phyloP scores from a whole-genome alignment of 805 yeast species.

The Scheffersomyces amazonensis region DNA sequence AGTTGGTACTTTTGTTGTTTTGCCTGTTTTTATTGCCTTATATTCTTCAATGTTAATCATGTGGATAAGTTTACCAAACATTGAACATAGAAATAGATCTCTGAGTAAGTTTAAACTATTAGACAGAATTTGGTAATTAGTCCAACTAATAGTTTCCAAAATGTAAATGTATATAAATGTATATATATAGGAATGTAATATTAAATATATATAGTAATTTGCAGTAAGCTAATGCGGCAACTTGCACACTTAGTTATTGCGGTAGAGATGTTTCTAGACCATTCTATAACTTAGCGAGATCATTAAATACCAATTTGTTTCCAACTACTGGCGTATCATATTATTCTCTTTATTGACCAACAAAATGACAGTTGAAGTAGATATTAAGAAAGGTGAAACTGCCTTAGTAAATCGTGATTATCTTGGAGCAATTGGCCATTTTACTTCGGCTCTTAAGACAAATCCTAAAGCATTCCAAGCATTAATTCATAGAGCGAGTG shows the following conservation, averaged over 20 bases:
- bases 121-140: slow-evolving; percentile 15
- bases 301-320: too few species aligned
- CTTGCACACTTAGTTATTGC: too few species aligned
- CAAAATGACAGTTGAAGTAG: background rate
- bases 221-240: too few species aligned
- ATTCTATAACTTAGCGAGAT: too few species aligned
- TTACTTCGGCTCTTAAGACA: slow-evolving; percentile 38
- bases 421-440: slow-evolving; percentile 40
- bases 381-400: slow-evolving; percentile 30
- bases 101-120: slow-evolving; percentile 9
- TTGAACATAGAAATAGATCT: slow-evolving; percentile 12
- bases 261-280: too few species aligned
- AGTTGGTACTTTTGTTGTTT: slow-evolving; percentile 46
- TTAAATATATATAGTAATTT: too few species aligned
- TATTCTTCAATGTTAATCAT: slow-evolving; percentile 27
- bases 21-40: slow-evolving; percentile 45
- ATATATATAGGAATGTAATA: too few species aligned
- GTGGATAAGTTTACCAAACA: slow-evolving; percentile 43
- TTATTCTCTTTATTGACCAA: too few species aligned
- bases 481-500: slow-evolving; percentile 46
- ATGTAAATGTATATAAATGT: too few species aligned
- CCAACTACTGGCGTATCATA: too few species aligned
- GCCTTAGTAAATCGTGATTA: slow-evolving; percentile 31
- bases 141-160: too few species aligned
- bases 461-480: slow-evolving; percentile 47